These are phyloP conservation scores for Pyrenophora tritici-repentis DNA, from an alignment of 2,329 filamentous ascomycete species.

Conservation along the genomic window DNA sequence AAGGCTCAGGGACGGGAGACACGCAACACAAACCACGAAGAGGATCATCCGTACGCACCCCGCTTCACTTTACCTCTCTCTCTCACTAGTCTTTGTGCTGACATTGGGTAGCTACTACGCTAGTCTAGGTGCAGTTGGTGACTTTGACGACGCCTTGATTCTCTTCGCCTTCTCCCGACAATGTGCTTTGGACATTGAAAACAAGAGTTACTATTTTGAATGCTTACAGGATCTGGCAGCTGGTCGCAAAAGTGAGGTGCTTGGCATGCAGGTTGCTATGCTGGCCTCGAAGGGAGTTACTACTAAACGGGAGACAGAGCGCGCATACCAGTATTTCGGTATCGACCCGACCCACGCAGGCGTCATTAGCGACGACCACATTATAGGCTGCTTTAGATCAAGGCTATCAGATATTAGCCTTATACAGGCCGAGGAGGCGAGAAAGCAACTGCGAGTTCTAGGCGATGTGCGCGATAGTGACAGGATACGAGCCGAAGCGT, in stretches of 20 bases:
- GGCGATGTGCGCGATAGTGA: slow-evolving; percentile 63
- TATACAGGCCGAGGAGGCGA: slow-evolving; percentile 60
- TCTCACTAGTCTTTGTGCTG: not conserved
- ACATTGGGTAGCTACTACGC: slow-evolving; percentile 58
- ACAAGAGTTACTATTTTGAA: slow-evolving; percentile 66
- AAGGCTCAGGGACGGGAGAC: slow-evolving; percentile 33
- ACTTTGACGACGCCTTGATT: slow-evolving; percentile 67
- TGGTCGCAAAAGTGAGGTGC: slow-evolving; percentile 59
- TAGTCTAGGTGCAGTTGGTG: slow-evolving; percentile 64
- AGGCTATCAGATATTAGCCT: slow-evolving; percentile 61
- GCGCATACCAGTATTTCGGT: slow-evolving; percentile 65
- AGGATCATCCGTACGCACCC: slow-evolving; percentile 42
- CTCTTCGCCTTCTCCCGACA: slow-evolving; percentile 68
- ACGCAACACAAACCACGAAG: slow-evolving; percentile 37
- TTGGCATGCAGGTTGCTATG: slow-evolving; percentile 63
- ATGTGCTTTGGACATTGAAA: slow-evolving; percentile 58
- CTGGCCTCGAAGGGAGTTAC: slow-evolving; percentile 64
- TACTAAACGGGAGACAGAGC: slow-evolving; percentile 60
- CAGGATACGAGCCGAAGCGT: slow-evolving; percentile 62
- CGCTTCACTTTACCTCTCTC: not conserved
- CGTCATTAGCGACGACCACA: slow-evolving; percentile 60
- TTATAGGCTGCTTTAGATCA: slow-evolving; percentile 66
- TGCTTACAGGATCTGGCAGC: slow-evolving; percentile 65
- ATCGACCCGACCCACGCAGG: slow-evolving; percentile 51
- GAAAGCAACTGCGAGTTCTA: slow-evolving; percentile 63